Evolutionary conservation across 257 asterid genomes (phyloP), one percentile per base, ranked within the genome.

Genomic region (Striga asiatica): DNA sequence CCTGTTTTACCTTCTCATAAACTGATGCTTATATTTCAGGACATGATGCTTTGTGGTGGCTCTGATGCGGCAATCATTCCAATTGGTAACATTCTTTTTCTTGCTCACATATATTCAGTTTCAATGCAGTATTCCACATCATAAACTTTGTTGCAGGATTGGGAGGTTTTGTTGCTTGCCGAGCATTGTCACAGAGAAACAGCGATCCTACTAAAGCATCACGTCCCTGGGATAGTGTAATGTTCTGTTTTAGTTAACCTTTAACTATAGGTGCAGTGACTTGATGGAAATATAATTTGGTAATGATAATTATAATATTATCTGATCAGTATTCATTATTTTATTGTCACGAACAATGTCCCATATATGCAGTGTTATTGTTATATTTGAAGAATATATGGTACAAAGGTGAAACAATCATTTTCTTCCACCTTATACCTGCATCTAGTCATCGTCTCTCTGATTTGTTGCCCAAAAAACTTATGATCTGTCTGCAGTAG

Each of bases 21-120:
- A 55, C 58, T 66, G 45, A 71, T 62, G 54, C 31, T 25, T 50
- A 55, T 65, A 62, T 47, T 76, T 67, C 78, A 85, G 93, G 93
- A 85, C 70, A 21, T 85, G 95, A 85, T 85, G 95, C 95, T 85
- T 64, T 82, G 93, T 64, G 95, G 95, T 67, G 95, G 95, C 47
- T 85, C 95, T 58, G 95, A 85, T 78, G 93, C 95, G 51, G 93
- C 73, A 37, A 80, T 82, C 60, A 85, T 85, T 70, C 95, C 95
- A 34, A 85, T 85, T 67, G 95, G 95, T 85, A 76, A 58, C 29
- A 7, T 21, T 48, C 22, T 47, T 27, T 64, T 56, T 29, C 51
- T 19, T 60, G 25, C 43, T 41, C 52, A 21, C 42, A 27, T 60
- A 22, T 8, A 42, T 69, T 59, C 56, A 24, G 6, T 7, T 27